Evolutionary conservation across 176 grass and related monocot species (phyloP), one percentile per base, ranked within the genome.

Genomic region (Oryza punctata): DNA sequence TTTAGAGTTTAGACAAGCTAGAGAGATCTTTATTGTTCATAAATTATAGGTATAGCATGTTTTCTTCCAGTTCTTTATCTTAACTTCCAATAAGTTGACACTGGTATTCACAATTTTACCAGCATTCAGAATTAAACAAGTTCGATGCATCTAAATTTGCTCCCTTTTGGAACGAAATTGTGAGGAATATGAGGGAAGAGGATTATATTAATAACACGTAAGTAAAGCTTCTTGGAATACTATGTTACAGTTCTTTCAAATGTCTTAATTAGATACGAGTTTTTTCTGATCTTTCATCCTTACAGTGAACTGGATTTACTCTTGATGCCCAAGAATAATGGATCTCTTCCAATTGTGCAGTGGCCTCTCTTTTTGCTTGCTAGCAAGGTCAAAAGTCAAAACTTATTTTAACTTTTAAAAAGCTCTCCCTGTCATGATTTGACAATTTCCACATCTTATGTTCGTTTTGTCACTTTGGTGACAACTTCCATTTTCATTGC

Each of bases 141-240:
- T 89, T 94, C 80, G 95, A 97, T 84, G 95, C 95, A 52, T 92
- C 95, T 86, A 94, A 75, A 91, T 97, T 97, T 61, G 78, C 95
- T 78, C 95, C 95, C 69, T 97, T 97, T 75, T 97, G 95, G 95
- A 97, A 97, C 76, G 92, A 94, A 86, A 94, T 94, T 50, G 87
- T 94, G 78, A 90, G 80, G 80, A 94, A 92, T 74, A 81, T 97
- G 69, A 75, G 92, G 28, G 95, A 97, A 92, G 95, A 97, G 75
- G 95, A 97, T 85, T 97, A 97, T 44, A 89, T 97, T 85, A 79
- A 30, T 65, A 91, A 91, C 71, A 68, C 85, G 95, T 97, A 86
- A 91, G 92, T 88, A 78, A n/a, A 44, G 14, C 24, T 63, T 16
- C 45, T 47, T 38, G 13, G 19, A 29, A 59, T 64, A 72, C 21